Evolutionary conservation across 768 basidiomycete species (phyloP).

Genomic region (Xanthoconium purpureum): DNA sequence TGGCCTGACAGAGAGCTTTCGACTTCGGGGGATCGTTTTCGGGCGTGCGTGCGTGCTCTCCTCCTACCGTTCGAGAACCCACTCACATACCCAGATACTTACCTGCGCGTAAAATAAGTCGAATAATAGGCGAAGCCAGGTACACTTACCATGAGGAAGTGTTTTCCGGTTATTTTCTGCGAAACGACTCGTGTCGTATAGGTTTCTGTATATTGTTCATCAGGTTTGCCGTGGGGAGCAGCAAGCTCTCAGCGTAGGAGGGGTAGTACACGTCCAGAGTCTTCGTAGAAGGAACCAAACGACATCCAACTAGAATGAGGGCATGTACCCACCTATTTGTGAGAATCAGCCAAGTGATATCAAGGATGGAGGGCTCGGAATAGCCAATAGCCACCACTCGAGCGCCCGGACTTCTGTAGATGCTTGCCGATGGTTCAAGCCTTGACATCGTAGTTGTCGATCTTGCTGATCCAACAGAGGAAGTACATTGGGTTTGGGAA

Average conservation of each 20-base stretch:
- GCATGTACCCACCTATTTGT: slow-evolving; percentile 72
- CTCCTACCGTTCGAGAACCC: slow-evolving; percentile 77
- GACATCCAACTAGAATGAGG: not conserved
- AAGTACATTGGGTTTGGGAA: slow-evolving; percentile 90
- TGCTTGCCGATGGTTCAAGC: slow-evolving; percentile 88
- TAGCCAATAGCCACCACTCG: slow-evolving; percentile 73
- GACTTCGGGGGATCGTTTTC: slow-evolving; percentile 45
- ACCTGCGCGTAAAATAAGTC: slow-evolving; percentile 45
- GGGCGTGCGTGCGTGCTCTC: slow-evolving; percentile 61
- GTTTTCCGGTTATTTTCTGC: slow-evolving; percentile 88
- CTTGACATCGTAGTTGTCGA: slow-evolving; percentile 85
- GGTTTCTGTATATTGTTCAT: slow-evolving; percentile 84
- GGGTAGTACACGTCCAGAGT: slow-evolving; percentile 73
- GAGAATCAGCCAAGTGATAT: slow-evolving; percentile 79
- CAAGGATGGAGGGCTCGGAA: slow-evolving; percentile 58
- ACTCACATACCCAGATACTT: slow-evolving; percentile 77
- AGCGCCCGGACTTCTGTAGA: slow-evolving; percentile 78
- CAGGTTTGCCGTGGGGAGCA: slow-evolving; percentile 77
- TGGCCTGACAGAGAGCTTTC: slow-evolving; percentile 21
- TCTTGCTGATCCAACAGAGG: slow-evolving; percentile 87
- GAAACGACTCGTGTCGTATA: slow-evolving; percentile 70
- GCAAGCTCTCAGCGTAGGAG: slow-evolving; percentile 73
- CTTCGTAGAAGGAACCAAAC: slow-evolving; percentile 39
- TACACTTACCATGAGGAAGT: slow-evolving; percentile 69
- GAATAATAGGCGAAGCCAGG: not conserved